Percentiles rank a stretch among this genome's conserved stretches.
These are phyloP conservation scores for Euphorbia corollata DNA, from an alignment of 441 rosid species.

Conservation along the genomic window DNA sequence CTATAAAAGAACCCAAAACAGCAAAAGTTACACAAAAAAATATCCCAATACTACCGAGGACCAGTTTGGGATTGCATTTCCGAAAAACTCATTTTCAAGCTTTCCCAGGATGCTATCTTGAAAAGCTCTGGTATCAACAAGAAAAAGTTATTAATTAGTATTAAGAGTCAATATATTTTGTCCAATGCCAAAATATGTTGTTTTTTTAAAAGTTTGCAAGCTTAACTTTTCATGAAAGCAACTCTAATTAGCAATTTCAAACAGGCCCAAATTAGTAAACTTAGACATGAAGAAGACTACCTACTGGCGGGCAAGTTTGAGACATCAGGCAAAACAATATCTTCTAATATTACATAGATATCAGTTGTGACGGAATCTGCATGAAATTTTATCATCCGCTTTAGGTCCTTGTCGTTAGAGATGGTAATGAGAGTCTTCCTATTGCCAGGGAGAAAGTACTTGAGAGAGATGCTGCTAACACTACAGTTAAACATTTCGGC, in stretches of 20 bases:
- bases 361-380: constrained; percentile 46
- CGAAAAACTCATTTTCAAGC: no score
- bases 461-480: constrained; percentile 42
- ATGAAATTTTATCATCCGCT: constrained; percentile 77
- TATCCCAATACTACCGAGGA: no score
- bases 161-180: no score
- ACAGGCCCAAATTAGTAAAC: constrained; percentile 1
- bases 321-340: constrained; percentile 43
- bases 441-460: constrained; percentile 82
- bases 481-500: constrained; percentile 79
- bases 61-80: no score
- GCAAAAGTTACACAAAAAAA: constrained; percentile 15
- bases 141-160: no score
- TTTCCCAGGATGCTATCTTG: no score
- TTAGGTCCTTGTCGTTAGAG: constrained; percentile 80
- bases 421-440: constrained; percentile 71
- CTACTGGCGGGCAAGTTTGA: constrained; percentile 80
- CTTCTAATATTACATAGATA: constrained; percentile 61
- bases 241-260: not conserved
- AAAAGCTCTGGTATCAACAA: no score
- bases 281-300: constrained; percentile 38
- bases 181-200: no score
- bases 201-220: no score
- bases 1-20: constrained; percentile 28
- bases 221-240: no score